Evolutionary conservation across 2,329 filamentous ascomycete species (phyloP).

Genomic region (Sarocladiaceae sp.): DNA sequence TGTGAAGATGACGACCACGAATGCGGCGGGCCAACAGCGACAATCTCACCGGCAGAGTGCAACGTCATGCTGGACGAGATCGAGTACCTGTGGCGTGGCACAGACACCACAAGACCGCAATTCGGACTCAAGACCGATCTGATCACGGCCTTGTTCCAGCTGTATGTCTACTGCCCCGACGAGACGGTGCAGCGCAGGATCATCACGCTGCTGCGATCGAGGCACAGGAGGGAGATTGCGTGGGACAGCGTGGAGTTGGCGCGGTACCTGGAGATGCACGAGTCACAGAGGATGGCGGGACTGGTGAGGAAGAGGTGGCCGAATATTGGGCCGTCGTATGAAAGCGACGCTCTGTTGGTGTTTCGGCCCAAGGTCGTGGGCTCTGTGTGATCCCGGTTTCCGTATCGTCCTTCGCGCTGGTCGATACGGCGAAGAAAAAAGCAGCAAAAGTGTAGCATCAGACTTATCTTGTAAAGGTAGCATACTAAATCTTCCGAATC

Average conservation of each 20-base stretch:
- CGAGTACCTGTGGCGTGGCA: conserved; percentile 3
- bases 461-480: too few relatives aligned
- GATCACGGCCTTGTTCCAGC: conserved; percentile 6
- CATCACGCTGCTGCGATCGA: conserved; percentile 11
- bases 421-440: too few relatives aligned
- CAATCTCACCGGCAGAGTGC: not conserved
- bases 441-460: too few relatives aligned
- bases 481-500: too few relatives aligned
- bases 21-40: not conserved
- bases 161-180: conserved; percentile 14
- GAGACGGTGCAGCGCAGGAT: conserved; percentile 10
- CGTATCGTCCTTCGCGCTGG: too few relatives aligned
- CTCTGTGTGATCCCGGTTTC: too few relatives aligned
- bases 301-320: conserved; percentile 7
- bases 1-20: not conserved
- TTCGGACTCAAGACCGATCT: conserved; percentile 10
- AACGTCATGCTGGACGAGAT: conserved; percentile 1
- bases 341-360: not conserved
- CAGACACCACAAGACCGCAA: not conserved
- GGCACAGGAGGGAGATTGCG: conserved; percentile 13
- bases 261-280: conserved; percentile 8
- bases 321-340: conserved; percentile 7
- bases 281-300: not conserved
- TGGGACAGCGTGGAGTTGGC: conserved; percentile 15
- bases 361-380: too few relatives aligned